These are phyloP conservation scores for Coleophoma crateriformis DNA, from an alignment of 2,329 filamentous ascomycete genomes.

Conservation along the genomic window DNA sequence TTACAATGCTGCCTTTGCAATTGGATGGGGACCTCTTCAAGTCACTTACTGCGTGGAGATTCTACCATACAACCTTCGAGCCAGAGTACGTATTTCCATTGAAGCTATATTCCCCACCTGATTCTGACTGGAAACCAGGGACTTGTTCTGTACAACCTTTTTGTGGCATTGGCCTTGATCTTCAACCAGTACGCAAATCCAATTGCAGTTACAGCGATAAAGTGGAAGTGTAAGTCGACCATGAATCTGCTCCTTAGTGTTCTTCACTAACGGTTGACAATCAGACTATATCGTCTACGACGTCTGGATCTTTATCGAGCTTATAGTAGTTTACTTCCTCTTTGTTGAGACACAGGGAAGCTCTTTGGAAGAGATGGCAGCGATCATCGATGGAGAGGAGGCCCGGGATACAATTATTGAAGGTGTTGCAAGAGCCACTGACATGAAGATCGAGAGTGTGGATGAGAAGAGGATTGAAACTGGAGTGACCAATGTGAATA, in stretches of 20 bases:
- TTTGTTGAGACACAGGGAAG: conserved; percentile 15
- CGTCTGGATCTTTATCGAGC: conserved; percentile 23
- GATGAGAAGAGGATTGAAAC: background rate
- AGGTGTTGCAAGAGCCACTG: background rate
- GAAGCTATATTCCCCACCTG: background rate
- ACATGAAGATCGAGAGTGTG: background rate
- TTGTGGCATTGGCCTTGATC: conserved; percentile 16
- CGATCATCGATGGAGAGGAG: background rate
- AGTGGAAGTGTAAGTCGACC: conserved; percentile 25
- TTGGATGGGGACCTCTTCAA: background rate
- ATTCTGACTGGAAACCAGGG: conserved; percentile 13
- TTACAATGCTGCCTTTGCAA: background rate
- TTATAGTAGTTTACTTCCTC: conserved; percentile 27
- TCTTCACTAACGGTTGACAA: too few species aligned
- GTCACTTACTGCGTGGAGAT: background rate
- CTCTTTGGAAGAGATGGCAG: conserved; percentile 7
- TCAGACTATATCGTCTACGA: conserved; percentile 30
- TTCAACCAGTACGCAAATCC: conserved; percentile 38
- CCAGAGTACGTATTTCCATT: background rate
- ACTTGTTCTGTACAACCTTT: conserved; percentile 22
- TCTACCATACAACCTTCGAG: background rate
- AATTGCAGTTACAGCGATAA: conserved; percentile 27
- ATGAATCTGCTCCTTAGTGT: too few species aligned
- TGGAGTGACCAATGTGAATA: background rate
- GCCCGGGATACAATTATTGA: background rate